These are phyloP conservation scores for Solanum arcanum DNA, from an alignment of 257 asterid species.

Conservation along the genomic window DNA sequence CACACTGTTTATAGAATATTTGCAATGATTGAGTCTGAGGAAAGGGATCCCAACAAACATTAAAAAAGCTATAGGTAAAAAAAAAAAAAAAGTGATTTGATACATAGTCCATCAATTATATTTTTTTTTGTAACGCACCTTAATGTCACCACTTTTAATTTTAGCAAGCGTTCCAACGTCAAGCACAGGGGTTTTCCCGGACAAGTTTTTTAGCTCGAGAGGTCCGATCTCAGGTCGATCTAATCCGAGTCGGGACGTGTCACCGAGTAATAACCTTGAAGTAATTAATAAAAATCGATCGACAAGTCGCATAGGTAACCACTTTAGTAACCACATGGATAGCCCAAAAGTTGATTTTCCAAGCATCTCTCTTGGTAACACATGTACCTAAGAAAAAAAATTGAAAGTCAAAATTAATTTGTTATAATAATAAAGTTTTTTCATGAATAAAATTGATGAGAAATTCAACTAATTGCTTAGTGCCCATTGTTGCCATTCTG, in stretches of 20 bases:
- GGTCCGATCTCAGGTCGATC: constrained; percentile 51
- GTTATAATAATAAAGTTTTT: not conserved
- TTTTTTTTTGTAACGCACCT: constrained; percentile 22
- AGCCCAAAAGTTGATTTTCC: constrained; percentile 71
- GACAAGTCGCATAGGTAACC: constrained; percentile 59
- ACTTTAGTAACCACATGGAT: constrained; percentile 68
- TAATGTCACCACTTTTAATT: constrained; percentile 64
- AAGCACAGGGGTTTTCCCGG: constrained; percentile 61
- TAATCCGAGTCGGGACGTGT: constrained; percentile 46
- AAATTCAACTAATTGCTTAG: not conserved
- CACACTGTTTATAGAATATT: not conserved
- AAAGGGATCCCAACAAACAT: constrained; percentile 14
- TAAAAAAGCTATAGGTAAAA: not conserved
- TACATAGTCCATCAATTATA: not conserved
- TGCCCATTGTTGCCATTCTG: not conserved
- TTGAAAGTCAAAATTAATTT: not conserved
- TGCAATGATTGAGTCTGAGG: constrained; percentile 11
- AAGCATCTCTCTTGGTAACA: constrained; percentile 70
- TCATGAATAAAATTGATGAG: not conserved
- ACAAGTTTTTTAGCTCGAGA: constrained; percentile 44
- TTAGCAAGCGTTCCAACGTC: constrained; percentile 68
- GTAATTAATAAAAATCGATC: constrained; percentile 38
- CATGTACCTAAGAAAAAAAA: constrained; percentile 44
- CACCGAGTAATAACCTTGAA: constrained; percentile 45
- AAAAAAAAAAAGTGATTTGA: not conserved